phyloP scores from a whole-genome alignment of 345 rosid species.

The Melastoma malabathricum region DNA sequence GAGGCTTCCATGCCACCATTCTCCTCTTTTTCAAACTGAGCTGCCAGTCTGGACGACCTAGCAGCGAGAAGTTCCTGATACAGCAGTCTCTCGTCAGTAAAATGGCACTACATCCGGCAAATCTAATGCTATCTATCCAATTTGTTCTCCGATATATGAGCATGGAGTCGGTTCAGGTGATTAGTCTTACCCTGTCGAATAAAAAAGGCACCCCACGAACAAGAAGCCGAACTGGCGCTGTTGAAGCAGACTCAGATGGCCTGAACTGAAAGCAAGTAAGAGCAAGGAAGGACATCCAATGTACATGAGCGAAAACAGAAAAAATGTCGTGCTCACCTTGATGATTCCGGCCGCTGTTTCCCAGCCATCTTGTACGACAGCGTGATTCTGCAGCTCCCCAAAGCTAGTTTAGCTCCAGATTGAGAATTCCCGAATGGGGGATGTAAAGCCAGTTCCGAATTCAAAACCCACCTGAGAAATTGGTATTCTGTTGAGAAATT shows the following conservation, averaged over 20 bases:
- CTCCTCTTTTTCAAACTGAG: conserved; percentile 26
- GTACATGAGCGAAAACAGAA: neutral
- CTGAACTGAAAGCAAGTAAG: conserved; percentile 12
- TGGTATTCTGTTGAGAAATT: no score
- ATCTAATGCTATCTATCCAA: no score
- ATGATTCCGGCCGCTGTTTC: neutral
- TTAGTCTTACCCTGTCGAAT: neutral
- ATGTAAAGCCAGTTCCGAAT: no score
- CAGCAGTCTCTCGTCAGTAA: neutral
- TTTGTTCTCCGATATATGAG: no score
- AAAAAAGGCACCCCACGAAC: conserved; percentile 27
- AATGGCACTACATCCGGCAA: neutral
- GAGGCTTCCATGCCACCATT: conserved; percentile 18
- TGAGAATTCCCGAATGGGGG: no score
- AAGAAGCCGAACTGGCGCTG: conserved; percentile 22
- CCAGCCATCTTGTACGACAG: conserved; percentile 2
- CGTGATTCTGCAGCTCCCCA: no score
- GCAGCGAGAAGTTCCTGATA: conserved; percentile 45
- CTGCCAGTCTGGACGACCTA: conserved; percentile 48
- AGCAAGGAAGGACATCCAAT: neutral
- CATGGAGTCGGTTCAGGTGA: neutral
- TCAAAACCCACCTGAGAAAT: no score
- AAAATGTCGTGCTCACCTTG: neutral
- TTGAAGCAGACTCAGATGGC: conserved; percentile 16
- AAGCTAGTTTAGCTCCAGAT: no score